A percentile compares a stretch with the other conserved stretches of the same genome.
These are phyloP conservation scores for Tetradesmus obliquus DNA, from an alignment of 139 green algal species.

Conservation along the genomic window DNA sequence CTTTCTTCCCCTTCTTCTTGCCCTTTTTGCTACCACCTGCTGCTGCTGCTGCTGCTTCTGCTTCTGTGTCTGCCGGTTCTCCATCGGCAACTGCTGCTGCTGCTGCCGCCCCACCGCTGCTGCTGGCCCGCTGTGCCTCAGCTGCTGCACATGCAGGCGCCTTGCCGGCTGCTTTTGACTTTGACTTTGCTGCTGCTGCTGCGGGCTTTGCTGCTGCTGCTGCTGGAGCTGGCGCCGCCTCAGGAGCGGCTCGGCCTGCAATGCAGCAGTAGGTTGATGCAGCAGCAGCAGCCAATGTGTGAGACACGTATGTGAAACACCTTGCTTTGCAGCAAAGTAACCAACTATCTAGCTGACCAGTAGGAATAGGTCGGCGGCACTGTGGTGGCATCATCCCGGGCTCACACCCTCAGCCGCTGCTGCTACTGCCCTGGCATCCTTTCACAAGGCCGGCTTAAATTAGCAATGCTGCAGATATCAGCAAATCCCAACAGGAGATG, in stretches of 20 bases:
- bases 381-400: too few relatives aligned
- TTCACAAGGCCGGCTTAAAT: too few relatives aligned
- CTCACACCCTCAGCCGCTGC: neutral
- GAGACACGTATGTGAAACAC: too few relatives aligned
- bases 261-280: neutral
- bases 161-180: neutral
- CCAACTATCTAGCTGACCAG: too few relatives aligned
- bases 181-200: slow-evolving; percentile 27
- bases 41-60: neutral
- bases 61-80: neutral
- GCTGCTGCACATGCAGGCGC: neutral
- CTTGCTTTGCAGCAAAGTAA: too few relatives aligned
- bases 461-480: too few relatives aligned
- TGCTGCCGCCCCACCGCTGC: neutral
- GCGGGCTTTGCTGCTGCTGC: neutral
- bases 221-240: neutral
- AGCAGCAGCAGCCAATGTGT: neutral
- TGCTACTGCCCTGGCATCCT: neutral
- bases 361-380: too few relatives aligned
- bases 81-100: neutral
- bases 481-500: too few relatives aligned
- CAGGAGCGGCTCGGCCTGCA: neutral
- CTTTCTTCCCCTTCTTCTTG: slow-evolving; percentile 22
- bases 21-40: neutral
- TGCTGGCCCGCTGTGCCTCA: neutral